Base-by-base conservation (phyloP, 2,329 filamentous ascomycete genomes). In the Fusarium abutilonis region DNA sequence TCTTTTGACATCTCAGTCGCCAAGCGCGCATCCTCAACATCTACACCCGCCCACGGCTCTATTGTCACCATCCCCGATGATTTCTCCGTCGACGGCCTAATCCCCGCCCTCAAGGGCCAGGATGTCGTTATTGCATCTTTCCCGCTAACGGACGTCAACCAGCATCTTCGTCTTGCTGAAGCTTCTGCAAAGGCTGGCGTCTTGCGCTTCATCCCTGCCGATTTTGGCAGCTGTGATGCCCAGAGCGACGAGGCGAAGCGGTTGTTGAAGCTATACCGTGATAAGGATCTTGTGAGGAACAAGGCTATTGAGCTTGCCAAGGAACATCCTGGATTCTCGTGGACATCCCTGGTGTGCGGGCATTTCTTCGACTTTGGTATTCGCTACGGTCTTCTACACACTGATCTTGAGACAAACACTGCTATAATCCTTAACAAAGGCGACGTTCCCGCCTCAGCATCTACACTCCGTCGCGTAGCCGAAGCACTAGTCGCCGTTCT, bases 131-230 rank as follows among this genome's bases (percentile, higher is more conserved):
- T 89, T 35, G 72, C 74, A 8, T 72, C 73, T 0, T 71, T 77
- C 34, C 74, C 72, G 1, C 65, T 76, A 31, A 61, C 77, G n/a
- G 76, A 83, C 9, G 76, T 87, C 36, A 76, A 77, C 28, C 70
- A 74, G 51, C 75, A 77, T 46, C 58, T 77, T 6, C 73, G 83
- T 8, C 77, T 89, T 51, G 81, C 86, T 40, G 82, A 88, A 46
- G 87, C 86, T 0, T 82, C 86, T 21, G 79, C 83, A 36, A 78
- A 78, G 6, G 86, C 85, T 5, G 85, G 86, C 19, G 85, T 89
- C 3, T 80, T 84, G 63, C 80, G 85, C 23, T 87, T 87, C 75
- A 78, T 89, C 36, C 86, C 86, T 3, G 83, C 83, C 13, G 86
- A 89, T 64, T 89, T 82, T 56, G 78, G 78, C 31, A 70, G 72